These are phyloP conservation scores for Phytophthora tentaculata DNA, from an alignment of 352 stramenopile species.

Conservation along the genomic window DNA sequence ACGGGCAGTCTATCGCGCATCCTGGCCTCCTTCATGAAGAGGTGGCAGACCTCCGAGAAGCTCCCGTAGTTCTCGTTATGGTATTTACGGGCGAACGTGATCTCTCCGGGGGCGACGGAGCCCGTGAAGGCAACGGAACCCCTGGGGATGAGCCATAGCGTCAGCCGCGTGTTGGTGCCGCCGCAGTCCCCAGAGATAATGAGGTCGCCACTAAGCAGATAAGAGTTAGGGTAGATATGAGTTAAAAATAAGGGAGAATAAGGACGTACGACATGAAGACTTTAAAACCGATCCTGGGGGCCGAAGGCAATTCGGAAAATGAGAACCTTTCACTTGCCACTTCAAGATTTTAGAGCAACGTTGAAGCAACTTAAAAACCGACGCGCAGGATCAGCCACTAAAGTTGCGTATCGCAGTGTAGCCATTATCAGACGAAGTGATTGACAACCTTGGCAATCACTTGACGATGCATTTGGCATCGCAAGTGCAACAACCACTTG, in stretches of 20 bases:
- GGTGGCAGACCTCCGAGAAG: constrained; percentile 90
- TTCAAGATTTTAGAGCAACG: constrained; percentile 6
- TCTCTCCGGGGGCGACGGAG: constrained; percentile 78
- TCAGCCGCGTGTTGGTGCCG: constrained; percentile 97
- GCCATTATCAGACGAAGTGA: neutral
- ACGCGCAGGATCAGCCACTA: neutral
- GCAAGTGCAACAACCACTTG: too few species aligned
- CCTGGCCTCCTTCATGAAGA: constrained; percentile 94
- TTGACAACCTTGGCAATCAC: neutral
- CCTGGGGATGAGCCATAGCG: constrained; percentile 83
- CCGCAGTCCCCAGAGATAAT: constrained; percentile 95
- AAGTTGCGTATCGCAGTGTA: constrained; percentile 10
- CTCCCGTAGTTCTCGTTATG: constrained; percentile 81
- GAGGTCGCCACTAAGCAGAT: constrained; percentile 57
- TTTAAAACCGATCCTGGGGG: too few species aligned
- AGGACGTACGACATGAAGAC: neutral
- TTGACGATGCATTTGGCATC: too few species aligned
- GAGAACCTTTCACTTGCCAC: constrained; percentile 1
- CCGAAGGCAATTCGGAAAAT: constrained; percentile 5
- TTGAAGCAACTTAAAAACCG: neutral
- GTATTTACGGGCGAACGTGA: constrained; percentile 90
- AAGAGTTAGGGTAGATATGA: neutral
- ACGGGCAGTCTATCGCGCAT: constrained; percentile 65
- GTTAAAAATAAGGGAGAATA: neutral
- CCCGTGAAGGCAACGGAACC: constrained; percentile 64